Evolutionary conservation across 164 flowering plant genomes (phyloP).

Genomic region (Dillenia turbinata): DNA sequence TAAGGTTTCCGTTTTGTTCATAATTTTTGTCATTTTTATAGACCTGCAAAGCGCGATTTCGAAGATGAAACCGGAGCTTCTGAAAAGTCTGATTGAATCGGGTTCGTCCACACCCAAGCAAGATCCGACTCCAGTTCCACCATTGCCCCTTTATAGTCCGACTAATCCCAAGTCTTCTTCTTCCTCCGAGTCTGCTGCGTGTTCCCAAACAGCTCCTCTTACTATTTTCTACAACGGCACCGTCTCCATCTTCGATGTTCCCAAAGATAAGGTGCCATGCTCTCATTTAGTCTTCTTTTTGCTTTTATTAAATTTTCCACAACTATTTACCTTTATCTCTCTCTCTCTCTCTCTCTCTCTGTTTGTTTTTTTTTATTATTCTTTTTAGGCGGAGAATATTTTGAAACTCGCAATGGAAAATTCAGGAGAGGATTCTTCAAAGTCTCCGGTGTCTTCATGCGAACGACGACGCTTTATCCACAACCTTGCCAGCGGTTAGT

Average conservation of each 20-base stretch:
- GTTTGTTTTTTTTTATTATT: background rate
- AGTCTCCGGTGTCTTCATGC: conserved; percentile 9
- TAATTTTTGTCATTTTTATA: conserved; percentile 6
- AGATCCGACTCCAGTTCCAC: conserved; percentile 7
- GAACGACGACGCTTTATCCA: conserved; percentile 28
- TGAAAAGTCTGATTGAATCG: conserved; percentile 42
- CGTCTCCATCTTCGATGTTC: conserved; percentile 40
- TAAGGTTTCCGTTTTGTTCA: background rate
- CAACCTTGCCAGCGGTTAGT: conserved; percentile 40
- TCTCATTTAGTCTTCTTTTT: background rate
- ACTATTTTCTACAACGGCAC: conserved; percentile 56
- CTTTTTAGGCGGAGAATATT: conserved; percentile 44
- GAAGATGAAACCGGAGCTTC: conserved; percentile 56
- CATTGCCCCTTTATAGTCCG: conserved; percentile 20
- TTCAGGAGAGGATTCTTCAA: conserved; percentile 11
- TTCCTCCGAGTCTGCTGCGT: conserved; percentile 9
- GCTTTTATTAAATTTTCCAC: background rate
- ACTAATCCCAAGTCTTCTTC: background rate
- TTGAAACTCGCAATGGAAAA: conserved; percentile 38
- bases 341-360: background rate
- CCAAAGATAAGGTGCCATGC: conserved; percentile 29
- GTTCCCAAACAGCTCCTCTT: conserved; percentile 39
- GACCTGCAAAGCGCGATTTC: conserved; percentile 52
- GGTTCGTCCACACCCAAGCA: conserved; percentile 25
- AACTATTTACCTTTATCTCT: background rate